Conservation (phyloP, 108 stramenopile species). For the Discostella stelligeroides region DNA sequence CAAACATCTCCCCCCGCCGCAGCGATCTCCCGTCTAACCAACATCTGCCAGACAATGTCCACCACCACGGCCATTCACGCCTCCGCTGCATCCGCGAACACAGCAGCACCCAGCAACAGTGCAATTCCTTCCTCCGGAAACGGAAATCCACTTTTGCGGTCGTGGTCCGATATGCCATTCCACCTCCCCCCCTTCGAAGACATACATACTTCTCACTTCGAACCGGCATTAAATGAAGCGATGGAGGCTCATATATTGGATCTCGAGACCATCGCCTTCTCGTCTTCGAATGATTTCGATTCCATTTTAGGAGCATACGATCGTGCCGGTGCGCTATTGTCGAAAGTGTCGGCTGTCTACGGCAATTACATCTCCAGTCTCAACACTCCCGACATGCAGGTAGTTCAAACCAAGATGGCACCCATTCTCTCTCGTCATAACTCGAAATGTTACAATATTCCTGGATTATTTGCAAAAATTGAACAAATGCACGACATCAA, state of each 20-base stretch:
- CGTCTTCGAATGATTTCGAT: constrained; percentile 54
- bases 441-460: constrained; percentile 52
- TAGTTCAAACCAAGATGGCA: constrained; percentile 60
- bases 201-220: constrained; percentile 50
- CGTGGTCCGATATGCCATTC: constrained; percentile 66
- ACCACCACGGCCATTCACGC: no score
- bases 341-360: constrained; percentile 53
- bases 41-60: no score
- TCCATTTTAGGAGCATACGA: constrained; percentile 61
- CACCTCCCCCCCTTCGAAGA: constrained; percentile 57
- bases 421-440: constrained; percentile 60
- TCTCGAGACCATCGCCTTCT: constrained; percentile 57
- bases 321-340: constrained; percentile 46
- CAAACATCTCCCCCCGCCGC: no score
- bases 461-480: constrained; percentile 73
- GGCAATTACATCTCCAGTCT: constrained; percentile 53
- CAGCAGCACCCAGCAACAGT: no score
- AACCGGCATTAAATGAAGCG: constrained; percentile 57
- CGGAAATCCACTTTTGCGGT: constrained; percentile 55
- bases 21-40: no score
- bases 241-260: constrained; percentile 62
- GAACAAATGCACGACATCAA: constrained; percentile 46
- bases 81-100: no score
- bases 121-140: neutral
- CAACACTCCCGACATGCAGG: constrained; percentile 62